Percentiles rank a stretch among this genome's conserved stretches.
Evolutionary conservation across 768 basidiomycete genomes (phyloP).

Genomic region (Terana coerulea): DNA sequence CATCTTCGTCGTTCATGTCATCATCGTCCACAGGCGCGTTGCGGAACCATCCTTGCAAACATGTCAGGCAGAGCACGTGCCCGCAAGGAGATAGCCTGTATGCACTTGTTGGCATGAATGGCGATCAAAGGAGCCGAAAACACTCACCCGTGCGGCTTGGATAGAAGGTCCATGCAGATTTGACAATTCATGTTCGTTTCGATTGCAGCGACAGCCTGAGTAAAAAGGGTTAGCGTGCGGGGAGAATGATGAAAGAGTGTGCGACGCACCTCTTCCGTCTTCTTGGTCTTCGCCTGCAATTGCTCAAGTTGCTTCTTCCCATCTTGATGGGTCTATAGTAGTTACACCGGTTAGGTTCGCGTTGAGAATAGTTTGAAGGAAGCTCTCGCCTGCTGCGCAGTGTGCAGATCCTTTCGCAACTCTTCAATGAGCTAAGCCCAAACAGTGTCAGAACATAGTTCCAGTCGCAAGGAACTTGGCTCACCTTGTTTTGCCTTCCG

Average conservation of each 20-base stretch:
- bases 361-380: neutral
- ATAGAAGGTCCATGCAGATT: conserved; percentile 70
- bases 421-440: conserved; percentile 19
- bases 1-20: conserved; percentile 40
- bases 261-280: conserved; percentile 54
- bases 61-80: conserved; percentile 68
- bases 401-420: conserved; percentile 19
- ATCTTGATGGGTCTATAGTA: conserved; percentile 17
- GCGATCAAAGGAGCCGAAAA: neutral
- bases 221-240: too few species aligned
- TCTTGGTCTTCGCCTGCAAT: conserved; percentile 50
- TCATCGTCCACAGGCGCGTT: conserved; percentile 53
- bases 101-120: neutral
- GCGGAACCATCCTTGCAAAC: conserved; percentile 77
- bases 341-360: neutral
- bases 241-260: too few species aligned
- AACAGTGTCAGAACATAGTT: neutral
- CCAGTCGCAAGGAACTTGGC: neutral
- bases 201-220: conserved; percentile 54
- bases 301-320: conserved; percentile 47
- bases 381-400: conserved; percentile 17
- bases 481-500: conserved; percentile 24
- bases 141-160: conserved; percentile 65
- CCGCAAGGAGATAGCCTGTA: conserved; percentile 70
- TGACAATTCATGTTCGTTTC: conserved; percentile 67